Conservation (phyloP, 148 eudicot genomes). For the Nepenthes mirabilis region DNA sequence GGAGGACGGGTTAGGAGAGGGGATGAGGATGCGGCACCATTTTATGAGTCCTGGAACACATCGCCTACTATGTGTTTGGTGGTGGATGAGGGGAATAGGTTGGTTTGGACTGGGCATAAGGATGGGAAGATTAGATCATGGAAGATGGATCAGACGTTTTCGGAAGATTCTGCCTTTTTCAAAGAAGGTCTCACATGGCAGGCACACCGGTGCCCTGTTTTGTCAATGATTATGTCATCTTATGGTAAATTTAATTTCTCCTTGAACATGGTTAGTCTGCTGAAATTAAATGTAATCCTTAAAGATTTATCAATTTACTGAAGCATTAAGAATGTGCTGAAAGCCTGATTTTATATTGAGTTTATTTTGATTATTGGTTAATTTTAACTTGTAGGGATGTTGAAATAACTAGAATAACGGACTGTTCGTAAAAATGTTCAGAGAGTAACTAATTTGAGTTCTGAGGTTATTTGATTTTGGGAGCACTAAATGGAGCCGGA, state of each 20-base stretch:
- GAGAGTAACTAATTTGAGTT: too few relatives aligned
- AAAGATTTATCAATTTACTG: too few relatives aligned
- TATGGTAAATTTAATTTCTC: conserved; percentile 34
- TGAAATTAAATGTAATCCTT: too few relatives aligned
- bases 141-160: conserved; percentile 60
- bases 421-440: too few relatives aligned
- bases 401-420: too few relatives aligned
- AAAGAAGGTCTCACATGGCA: conserved; percentile 77
- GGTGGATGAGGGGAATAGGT: conserved; percentile 57
- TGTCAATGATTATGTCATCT: conserved; percentile 50
- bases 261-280: too few relatives aligned
- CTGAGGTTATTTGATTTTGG: too few relatives aligned
- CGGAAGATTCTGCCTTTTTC: conserved; percentile 32
- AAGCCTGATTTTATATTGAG: too few relatives aligned
- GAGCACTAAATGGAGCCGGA: too few relatives aligned
- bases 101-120: conserved; percentile 94
- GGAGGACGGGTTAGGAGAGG: conserved; percentile 69
- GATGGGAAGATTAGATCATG: conserved; percentile 93
- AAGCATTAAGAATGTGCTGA: too few relatives aligned
- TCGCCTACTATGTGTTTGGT: conserved; percentile 61
- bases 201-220: conserved; percentile 81
- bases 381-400: too few relatives aligned
- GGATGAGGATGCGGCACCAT: conserved; percentile 90
- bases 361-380: too few relatives aligned
- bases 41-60: conserved; percentile 53